phyloP scores from a whole-genome alignment of 1,284 basidiomycete species.

The Rhodotorula sp. region DNA sequence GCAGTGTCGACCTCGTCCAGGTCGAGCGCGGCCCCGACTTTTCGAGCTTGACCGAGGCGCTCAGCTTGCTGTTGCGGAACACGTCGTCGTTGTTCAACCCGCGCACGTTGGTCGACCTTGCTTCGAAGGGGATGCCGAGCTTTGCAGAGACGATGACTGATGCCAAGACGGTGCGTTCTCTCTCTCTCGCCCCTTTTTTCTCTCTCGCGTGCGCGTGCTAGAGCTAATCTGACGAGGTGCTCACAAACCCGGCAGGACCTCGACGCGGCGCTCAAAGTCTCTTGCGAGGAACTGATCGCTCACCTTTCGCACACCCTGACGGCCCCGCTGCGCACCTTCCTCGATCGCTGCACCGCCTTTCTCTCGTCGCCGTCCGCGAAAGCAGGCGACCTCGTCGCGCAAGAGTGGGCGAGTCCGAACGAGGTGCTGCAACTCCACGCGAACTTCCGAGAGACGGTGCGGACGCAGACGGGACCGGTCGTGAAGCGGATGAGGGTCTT shows the following conservation, averaged over 20 bases:
- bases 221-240: background rate
- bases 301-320: conserved; percentile 58
- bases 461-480: conserved; percentile 17
- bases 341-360: conserved; percentile 55
- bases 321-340: conserved; percentile 61
- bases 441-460: conserved; percentile 29
- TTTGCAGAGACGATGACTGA: conserved; percentile 47
- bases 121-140: conserved; percentile 39
- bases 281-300: conserved; percentile 76
- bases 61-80: conserved; percentile 36
- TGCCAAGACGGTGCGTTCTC: conserved; percentile 44
- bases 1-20: conserved; percentile 65
- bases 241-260: conserved; percentile 59
- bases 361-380: conserved; percentile 45
- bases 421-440: conserved; percentile 45
- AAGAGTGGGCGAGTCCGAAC: conserved; percentile 54
- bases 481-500: conserved; percentile 57
- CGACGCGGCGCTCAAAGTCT: conserved; percentile 73
- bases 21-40: conserved; percentile 51
- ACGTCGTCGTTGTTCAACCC: conserved; percentile 37
- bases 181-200: background rate
- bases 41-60: conserved; percentile 50
- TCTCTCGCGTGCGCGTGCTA: no score
- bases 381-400: conserved; percentile 53
- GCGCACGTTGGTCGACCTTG: conserved; percentile 32